Conservation (phyloP, 331 rosid species). For the Spiraea crenata region DNA sequence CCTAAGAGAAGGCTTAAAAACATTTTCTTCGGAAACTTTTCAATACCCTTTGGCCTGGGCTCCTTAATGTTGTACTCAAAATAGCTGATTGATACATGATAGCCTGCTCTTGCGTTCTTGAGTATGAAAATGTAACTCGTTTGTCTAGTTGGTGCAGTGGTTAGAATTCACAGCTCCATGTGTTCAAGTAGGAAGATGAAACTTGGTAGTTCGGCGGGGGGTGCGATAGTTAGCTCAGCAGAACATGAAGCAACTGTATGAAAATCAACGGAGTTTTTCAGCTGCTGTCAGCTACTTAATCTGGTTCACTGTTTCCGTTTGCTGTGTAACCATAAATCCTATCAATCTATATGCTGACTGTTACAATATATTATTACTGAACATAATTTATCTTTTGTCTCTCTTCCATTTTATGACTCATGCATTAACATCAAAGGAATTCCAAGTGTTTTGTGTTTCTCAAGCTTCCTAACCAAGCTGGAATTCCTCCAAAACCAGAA, state of each 20-base stretch:
- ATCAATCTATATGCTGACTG: background rate
- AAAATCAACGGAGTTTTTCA: background rate
- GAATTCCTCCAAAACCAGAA: no score
- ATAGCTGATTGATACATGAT: background rate
- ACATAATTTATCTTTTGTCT: background rate
- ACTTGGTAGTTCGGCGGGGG: background rate
- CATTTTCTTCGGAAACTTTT: background rate
- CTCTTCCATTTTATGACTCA: background rate
- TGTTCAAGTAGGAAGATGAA: background rate
- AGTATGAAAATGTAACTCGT: background rate
- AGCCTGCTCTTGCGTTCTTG: background rate
- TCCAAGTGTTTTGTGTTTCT: background rate
- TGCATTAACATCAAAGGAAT: background rate
- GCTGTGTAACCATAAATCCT: background rate
- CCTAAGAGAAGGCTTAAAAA: background rate
- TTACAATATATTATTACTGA: background rate
- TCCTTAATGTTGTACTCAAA: constrained; percentile 5
- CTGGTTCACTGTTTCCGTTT: background rate
- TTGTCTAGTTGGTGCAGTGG: background rate
- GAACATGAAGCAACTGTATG: background rate
- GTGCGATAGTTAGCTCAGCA: background rate
- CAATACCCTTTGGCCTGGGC: constrained; percentile 3
- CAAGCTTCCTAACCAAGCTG: background rate
- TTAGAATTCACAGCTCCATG: background rate
- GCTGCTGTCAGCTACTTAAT: background rate